Conservation (phyloP, 768 basidiomycete genomes). For the Mycena leptocephala region DNA sequence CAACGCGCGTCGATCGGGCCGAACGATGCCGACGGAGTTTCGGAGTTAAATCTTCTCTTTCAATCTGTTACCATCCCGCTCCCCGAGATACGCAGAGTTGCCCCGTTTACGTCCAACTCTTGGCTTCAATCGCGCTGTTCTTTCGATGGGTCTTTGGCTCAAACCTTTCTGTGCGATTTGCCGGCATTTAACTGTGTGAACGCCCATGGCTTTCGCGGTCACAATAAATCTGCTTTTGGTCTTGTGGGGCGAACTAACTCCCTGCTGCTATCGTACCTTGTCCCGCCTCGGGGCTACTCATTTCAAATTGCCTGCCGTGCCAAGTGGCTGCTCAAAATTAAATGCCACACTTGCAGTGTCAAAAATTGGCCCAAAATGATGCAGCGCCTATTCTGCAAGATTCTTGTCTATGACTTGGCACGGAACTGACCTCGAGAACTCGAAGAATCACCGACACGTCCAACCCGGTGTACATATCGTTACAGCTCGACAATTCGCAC, state of each 20-base stretch:
- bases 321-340: conserved; percentile 7
- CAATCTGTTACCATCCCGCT: background rate
- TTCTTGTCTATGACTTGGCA: background rate
- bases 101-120: background rate
- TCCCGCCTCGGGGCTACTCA: background rate
- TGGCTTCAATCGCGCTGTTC: background rate
- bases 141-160: background rate
- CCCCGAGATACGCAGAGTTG: background rate
- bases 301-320: background rate
- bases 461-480: background rate
- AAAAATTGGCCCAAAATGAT: conserved; percentile 10
- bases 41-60: background rate
- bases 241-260: background rate
- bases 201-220: no score
- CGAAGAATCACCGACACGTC: background rate
- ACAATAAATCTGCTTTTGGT: background rate
- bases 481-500: background rate
- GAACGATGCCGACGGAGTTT: background rate
- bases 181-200: background rate
- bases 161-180: background rate
- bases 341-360: background rate
- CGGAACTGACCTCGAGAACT: background rate
- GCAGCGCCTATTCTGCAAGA: background rate
- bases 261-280: background rate
- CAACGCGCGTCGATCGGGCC: background rate